Evolutionary conservation across 179 eudicot species (phyloP), one percentile per base, ranked within the genome.

Genomic region (Spergularia azorica): DNA sequence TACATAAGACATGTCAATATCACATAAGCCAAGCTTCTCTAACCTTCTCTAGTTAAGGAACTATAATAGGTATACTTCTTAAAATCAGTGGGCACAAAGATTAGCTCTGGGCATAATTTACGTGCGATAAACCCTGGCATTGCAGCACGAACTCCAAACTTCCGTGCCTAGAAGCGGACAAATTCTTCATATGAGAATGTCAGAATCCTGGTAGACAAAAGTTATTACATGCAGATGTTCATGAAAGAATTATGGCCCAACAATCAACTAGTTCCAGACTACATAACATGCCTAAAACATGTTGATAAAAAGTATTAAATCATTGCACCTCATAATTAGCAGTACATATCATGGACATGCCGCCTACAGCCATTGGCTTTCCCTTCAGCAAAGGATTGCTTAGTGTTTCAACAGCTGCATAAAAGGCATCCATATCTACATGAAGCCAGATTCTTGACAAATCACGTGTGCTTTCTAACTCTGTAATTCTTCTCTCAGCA

Each of bases 71-170:
- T 91, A 84, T 95, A 95, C 79, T 95, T 95, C 85, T 88, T 85
- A 79, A 93, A 93, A 86, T 95, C 97, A 72, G 54, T 63, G 13
- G 97, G 99, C 56, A 90, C 99, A 88, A 95, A 93, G 60, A 93
- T 85, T 79, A 95, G 85, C 77, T 91, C 87, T 55, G 97, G 97
- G 83, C 97, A 95, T 78, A 95, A 76, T 86, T 87, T 90, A 58
- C 97, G 91, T 63, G 97, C 99, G 80, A 95, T 95, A 80, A 95
- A 95, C 61, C 99, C 99, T 55, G 99, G 99, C 99, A 95, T 95
- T 72, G 99, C 99, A 83, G 99, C 99, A 79, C 99, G 97, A 79
- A 95, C 99, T 50, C 99, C 99, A 79, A 86, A 95, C 80, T 78
- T 95, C 76, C 99, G 84, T 62, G 99, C 99, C 99, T 95, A 70